Conservation (phyloP, 345 rosid genomes). For the Eutrema yunnanense region DNA sequence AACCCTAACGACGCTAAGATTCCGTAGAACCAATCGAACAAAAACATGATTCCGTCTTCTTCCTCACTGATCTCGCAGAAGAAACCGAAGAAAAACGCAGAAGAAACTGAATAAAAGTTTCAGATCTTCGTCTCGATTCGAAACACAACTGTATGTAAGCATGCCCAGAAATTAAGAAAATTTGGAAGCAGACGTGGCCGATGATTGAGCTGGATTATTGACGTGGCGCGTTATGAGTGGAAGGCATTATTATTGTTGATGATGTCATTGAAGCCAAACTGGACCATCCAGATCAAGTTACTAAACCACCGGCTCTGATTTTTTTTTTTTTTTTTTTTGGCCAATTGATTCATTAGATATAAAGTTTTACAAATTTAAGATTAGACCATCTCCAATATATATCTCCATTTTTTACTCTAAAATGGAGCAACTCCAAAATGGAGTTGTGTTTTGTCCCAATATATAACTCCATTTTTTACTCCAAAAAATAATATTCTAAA, state of each 20-base stretch:
- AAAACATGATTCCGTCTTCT: constrained; percentile 38
- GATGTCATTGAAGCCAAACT: not conserved
- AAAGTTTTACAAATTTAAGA: no score
- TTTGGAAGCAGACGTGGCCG: not conserved
- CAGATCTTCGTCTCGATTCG: not conserved
- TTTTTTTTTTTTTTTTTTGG: not conserved
- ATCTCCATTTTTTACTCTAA: no score
- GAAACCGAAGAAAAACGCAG: not conserved
- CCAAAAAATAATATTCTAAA: no score
- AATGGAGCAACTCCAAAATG: no score
- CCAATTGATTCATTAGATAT: no score
- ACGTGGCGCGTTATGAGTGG: constrained; percentile 22
- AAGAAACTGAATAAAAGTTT: not conserved
- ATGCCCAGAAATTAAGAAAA: not conserved
- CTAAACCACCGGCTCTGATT: not conserved
- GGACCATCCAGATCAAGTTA: constrained; percentile 11
- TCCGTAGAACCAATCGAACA: constrained; percentile 75
- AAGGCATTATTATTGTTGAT: not conserved
- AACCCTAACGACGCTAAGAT: constrained; percentile 63
- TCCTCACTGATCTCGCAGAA: not conserved
- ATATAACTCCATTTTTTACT: no score
- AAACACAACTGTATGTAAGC: not conserved
- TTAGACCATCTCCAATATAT: no score
- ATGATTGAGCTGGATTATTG: constrained; percentile 17
- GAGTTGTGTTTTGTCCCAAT: no score